These are phyloP conservation scores for Neopestalotiopsis rosae DNA, from an alignment of 2,329 filamentous ascomycete genomes.

Conservation along the genomic window DNA sequence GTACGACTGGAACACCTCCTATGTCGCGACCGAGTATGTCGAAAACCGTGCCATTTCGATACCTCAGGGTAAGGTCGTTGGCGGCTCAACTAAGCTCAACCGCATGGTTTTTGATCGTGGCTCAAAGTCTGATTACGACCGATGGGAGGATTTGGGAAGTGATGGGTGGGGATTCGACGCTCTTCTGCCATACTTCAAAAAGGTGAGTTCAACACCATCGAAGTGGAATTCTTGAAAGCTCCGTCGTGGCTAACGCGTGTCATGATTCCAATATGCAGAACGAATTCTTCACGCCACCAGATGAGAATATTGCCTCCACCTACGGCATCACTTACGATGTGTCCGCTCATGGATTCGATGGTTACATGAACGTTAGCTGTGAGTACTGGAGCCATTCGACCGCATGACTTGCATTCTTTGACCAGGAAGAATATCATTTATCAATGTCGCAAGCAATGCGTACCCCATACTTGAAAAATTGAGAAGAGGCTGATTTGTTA, in stretches of 20 bases:
- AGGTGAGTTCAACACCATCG: slow-evolving; percentile 35
- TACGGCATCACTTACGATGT: slow-evolving; percentile 9
- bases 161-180: slow-evolving; percentile 47
- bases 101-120: slow-evolving; percentile 48
- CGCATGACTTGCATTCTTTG: no score
- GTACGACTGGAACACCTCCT: slow-evolving; percentile 14
- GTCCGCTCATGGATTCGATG: slow-evolving; percentile 8
- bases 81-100: slow-evolving; percentile 46
- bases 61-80: slow-evolving; percentile 42
- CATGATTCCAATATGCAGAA: neutral
- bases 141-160: slow-evolving; percentile 48
- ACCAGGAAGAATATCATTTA: no score
- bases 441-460: no score
- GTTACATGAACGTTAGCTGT: slow-evolving; percentile 11
- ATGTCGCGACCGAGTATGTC: slow-evolving; percentile 4
- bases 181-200: slow-evolving; percentile 55
- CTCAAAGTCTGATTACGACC: slow-evolving; percentile 45
- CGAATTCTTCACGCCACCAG: slow-evolving; percentile 9
- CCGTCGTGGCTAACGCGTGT: slow-evolving; percentile 13
- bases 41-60: neutral
- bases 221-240: neutral
- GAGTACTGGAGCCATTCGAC: neutral
- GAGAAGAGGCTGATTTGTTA: neutral
- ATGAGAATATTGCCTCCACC: neutral
- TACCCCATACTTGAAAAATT: neutral